A percentile compares a stretch with the other conserved stretches of the same genome.
Conservation (phyloP, 495 filamentous ascomycete species). For the Penicillium psychrofluorescens region DNA sequence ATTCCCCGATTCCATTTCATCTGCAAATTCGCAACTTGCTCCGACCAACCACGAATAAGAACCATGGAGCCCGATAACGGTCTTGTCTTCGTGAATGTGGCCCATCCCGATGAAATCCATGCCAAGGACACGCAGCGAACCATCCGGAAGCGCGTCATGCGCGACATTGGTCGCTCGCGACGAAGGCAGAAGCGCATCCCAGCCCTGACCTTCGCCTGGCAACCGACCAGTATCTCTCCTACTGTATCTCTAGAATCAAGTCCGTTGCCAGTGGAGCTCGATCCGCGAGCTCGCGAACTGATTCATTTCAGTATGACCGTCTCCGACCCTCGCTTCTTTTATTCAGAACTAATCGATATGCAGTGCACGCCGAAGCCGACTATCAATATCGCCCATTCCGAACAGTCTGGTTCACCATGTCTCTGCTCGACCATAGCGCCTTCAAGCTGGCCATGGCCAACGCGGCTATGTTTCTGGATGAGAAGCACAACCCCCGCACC, state of each 20-base stretch:
- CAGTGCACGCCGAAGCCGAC: constrained; percentile 16
- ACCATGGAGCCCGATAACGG: not conserved
- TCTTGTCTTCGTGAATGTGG: constrained; percentile 3
- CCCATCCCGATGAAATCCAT: constrained; percentile 2
- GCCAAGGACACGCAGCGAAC: constrained; percentile 4
- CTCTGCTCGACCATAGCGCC: constrained; percentile 13
- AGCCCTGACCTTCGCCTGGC: constrained; percentile 2
- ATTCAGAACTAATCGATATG: not conserved
- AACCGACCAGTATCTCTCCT: not conserved
- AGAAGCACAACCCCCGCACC: constrained; percentile 3
- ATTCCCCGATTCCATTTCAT: too few species aligned
- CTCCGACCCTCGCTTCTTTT: not conserved
- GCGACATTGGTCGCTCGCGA: constrained; percentile 4
- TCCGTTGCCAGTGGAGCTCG: constrained; percentile 5
- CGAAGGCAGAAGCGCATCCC: not conserved
- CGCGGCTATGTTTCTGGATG: constrained; percentile 18
- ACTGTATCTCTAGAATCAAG: not conserved
- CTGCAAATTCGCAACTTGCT: too few species aligned
- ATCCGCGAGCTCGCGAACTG: constrained; percentile 5
- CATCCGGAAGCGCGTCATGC: constrained; percentile 9
- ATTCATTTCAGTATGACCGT: constrained; percentile 7
- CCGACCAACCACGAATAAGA: too few species aligned
- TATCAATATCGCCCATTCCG: constrained; percentile 16
- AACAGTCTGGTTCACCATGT: constrained; percentile 17
- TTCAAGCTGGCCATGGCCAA: constrained; percentile 15